phyloP scores from a whole-genome alignment of 371 early-diverging fungal genomes.

The Syncephalastrum racemosum region DNA sequence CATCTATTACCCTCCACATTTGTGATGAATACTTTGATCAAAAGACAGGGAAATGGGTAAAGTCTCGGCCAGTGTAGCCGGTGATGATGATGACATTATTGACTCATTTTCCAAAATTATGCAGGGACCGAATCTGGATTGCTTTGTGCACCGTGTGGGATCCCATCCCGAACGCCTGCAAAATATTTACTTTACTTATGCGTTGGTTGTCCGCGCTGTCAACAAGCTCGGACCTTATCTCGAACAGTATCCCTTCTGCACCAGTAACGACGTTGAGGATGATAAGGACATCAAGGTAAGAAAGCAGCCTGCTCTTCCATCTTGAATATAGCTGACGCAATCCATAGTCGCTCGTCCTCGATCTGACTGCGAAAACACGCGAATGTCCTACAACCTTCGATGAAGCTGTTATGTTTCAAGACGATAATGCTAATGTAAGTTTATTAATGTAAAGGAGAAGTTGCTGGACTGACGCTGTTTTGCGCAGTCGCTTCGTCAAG shows the following conservation, averaged over 20 bases:
- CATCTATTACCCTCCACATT: constrained; percentile 97
- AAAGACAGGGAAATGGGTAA: constrained; percentile 87
- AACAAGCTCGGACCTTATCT: constrained; percentile 82
- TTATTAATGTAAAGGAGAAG: not conserved
- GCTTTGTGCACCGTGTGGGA: constrained; percentile 87
- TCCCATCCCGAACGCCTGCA: constrained; percentile 88
- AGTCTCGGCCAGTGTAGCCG: constrained; percentile 7
- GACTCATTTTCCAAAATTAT: not conserved
- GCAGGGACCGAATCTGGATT: constrained; percentile 80
- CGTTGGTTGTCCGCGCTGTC: constrained; percentile 80
- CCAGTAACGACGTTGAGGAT: constrained; percentile 46
- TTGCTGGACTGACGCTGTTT: not conserved
- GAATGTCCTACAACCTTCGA: constrained; percentile 83
- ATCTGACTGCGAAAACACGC: constrained; percentile 57
- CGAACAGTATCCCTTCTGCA: constrained; percentile 67
- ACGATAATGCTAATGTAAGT: constrained; percentile 37
- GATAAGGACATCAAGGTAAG: constrained; percentile 53
- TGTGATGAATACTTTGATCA: constrained; percentile 89
- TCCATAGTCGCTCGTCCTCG: constrained; percentile 51
- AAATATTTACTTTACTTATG: constrained; percentile 93
- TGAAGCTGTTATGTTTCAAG: constrained; percentile 81
- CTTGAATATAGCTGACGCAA: too few relatives aligned
- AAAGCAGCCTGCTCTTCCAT: not conserved
- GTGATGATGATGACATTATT: too few relatives aligned
- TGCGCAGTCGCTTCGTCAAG: constrained; percentile 60